Conservation (phyloP, 2,329 filamentous ascomycete species). For the Trichoderma sp. region DNA sequence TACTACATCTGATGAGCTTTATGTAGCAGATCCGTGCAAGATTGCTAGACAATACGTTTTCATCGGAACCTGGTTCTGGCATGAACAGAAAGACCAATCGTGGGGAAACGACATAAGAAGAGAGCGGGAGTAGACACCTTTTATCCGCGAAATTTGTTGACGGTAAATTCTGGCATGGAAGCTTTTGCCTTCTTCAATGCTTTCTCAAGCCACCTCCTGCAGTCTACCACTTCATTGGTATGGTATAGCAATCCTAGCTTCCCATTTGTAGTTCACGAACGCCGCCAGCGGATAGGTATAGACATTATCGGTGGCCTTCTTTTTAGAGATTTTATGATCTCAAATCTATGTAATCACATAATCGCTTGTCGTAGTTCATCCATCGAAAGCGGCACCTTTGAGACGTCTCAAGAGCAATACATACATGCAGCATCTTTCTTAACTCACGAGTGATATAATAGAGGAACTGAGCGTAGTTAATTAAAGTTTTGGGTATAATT, state of each 20-base stretch:
- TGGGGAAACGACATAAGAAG: not conserved
- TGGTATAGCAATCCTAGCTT: not conserved
- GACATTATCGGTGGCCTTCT: not conserved
- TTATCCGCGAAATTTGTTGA: not conserved
- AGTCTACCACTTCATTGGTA: not conserved
- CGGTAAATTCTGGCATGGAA: not conserved
- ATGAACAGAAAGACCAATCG: not conserved
- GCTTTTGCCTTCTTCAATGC: not conserved
- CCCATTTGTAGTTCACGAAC: not conserved
- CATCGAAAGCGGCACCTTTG: too few relatives aligned
- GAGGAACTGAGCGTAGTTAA: too few relatives aligned
- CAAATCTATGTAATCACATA: too few relatives aligned
- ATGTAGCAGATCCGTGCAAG: not conserved
- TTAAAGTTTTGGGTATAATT: too few relatives aligned
- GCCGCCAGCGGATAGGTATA: not conserved
- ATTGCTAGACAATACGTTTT: not conserved
- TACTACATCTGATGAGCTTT: not conserved
- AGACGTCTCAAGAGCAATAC: not conserved
- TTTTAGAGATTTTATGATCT: too few relatives aligned
- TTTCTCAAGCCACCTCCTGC: not conserved
- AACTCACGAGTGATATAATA: too few relatives aligned
- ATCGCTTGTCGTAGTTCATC: too few relatives aligned
- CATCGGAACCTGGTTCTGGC: not conserved
- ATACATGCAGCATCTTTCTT: too few relatives aligned
- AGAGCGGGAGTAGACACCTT: not conserved